Conservation (phyloP, 805 yeast species). For the Candida michaelii region DNA sequence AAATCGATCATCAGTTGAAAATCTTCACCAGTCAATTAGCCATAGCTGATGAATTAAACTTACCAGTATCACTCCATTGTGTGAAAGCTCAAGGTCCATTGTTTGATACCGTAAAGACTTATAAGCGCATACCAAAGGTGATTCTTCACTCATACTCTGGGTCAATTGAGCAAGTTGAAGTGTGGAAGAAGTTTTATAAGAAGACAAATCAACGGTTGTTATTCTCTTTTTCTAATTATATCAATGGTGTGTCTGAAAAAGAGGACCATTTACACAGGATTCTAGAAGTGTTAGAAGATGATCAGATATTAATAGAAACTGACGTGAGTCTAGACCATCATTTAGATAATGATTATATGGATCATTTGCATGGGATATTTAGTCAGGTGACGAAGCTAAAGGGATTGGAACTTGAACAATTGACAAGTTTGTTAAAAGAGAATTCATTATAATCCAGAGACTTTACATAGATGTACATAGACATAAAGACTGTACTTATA, state of each 20-base stretch:
- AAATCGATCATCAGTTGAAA: conserved; percentile 61
- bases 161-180: conserved; percentile 62
- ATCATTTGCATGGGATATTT: conserved; percentile 23
- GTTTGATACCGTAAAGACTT: conserved; percentile 40
- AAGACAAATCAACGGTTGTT: conserved; percentile 26
- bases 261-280: conserved; percentile 20
- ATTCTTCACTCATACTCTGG: conserved; percentile 89
- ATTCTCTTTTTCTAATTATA: conserved; percentile 55
- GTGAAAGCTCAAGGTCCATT: conserved; percentile 75
- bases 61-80: conserved; percentile 77
- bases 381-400: conserved; percentile 15
- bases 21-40: conserved; percentile 52
- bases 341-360: conserved; percentile 20
- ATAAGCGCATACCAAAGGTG: conserved; percentile 35
- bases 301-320: conserved; percentile 35
- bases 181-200: conserved; percentile 42
- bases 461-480: neutral
- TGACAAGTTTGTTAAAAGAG: no score
- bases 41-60: conserved; percentile 48
- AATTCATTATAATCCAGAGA: neutral
- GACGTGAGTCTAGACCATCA: conserved; percentile 34
- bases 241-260: conserved; percentile 41
- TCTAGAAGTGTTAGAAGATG: conserved; percentile 16
- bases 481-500: no score
- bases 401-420: no score